A percentile compares a stretch with the other conserved stretches of the same genome.
Conservation (phyloP, 129 eudicot species). For the Centaurea solstitialis region DNA sequence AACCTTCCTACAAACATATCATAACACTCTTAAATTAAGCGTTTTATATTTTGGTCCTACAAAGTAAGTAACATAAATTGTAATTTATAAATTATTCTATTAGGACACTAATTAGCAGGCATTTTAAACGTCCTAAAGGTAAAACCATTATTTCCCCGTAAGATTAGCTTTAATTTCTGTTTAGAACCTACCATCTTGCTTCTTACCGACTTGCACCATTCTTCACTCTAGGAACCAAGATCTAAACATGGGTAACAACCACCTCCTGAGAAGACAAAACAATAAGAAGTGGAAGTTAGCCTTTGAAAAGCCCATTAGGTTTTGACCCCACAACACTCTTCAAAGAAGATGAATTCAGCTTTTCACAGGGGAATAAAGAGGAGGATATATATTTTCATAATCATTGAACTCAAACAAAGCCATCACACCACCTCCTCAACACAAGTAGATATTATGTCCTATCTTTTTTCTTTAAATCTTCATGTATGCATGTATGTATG, state of each 20-base stretch:
- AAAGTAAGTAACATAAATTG: no score
- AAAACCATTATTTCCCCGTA: no score
- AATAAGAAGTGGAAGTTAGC: slow-evolving; percentile 58
- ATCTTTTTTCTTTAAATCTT: neutral
- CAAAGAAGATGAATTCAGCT: slow-evolving; percentile 30
- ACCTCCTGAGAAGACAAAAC: slow-evolving; percentile 20
- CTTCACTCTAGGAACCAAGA: no score
- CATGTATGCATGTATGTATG: neutral
- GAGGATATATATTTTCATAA: slow-evolving; percentile 10
- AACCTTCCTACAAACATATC: no score
- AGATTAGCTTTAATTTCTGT: no score
- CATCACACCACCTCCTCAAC: slow-evolving; percentile 8
- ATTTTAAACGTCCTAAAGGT: no score
- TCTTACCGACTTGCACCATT: neutral
- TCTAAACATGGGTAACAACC: slow-evolving; percentile 18
- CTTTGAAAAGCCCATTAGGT: slow-evolving; percentile 36
- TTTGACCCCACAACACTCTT: slow-evolving; percentile 32
- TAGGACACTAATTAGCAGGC: no score
- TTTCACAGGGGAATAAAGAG: slow-evolving; percentile 32
- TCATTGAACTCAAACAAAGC: slow-evolving; percentile 20
- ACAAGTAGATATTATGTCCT: neutral
- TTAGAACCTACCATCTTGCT: no score
- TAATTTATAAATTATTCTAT: no score
- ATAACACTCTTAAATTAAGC: no score
- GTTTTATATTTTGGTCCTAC: no score